phyloP scores from a whole-genome alignment of 2,329 filamentous ascomycete genomes.

The Sporothrix phasma region DNA sequence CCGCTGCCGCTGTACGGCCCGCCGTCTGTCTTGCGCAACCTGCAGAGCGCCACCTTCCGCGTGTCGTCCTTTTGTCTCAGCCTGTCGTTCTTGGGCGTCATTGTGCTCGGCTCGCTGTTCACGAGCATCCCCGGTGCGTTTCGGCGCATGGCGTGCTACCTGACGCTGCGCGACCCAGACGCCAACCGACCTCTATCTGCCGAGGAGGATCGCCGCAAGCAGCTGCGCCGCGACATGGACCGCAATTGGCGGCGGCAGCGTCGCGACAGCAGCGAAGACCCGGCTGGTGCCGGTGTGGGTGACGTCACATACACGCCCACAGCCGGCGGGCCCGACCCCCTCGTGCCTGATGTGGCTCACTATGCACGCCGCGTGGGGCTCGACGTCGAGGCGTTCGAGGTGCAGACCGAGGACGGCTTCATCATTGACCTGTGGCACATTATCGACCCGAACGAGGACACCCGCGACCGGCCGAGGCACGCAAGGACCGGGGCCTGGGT shows the following conservation, averaged over 20 bases:
- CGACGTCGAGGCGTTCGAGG: slow-evolving; percentile 71
- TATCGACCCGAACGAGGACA: slow-evolving; percentile 70
- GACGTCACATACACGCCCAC: slow-evolving; percentile 53
- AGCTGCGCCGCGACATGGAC: slow-evolving; percentile 46
- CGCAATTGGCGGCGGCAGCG: slow-evolving; percentile 48
- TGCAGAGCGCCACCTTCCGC: slow-evolving; percentile 58
- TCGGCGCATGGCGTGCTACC: slow-evolving; percentile 38
- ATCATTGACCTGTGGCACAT: slow-evolving; percentile 84
- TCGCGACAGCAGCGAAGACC: slow-evolving; percentile 34
- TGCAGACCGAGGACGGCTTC: slow-evolving; percentile 91
- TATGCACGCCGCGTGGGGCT: slow-evolving; percentile 83
- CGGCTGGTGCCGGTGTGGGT: slow-evolving; percentile 16
- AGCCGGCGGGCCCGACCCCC: slow-evolving; percentile 69
- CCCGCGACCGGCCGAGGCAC: slow-evolving; percentile 39
- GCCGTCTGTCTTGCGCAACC: slow-evolving; percentile 51
- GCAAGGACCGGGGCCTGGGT: slow-evolving; percentile 44
- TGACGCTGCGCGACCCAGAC: slow-evolving; percentile 52
- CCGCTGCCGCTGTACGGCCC: slow-evolving; percentile 75
- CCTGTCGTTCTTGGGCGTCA: slow-evolving; percentile 62
- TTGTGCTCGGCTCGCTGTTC: slow-evolving; percentile 65
- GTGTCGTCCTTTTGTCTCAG: slow-evolving; percentile 65
- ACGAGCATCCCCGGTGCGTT: slow-evolving; percentile 50
- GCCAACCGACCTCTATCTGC: slow-evolving; percentile 56
- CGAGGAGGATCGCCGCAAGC: slow-evolving; percentile 56
- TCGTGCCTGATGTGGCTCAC: slow-evolving; percentile 71